phyloP scores from a whole-genome alignment of 2,329 filamentous ascomycete species.

The Fusarium piperis region DNA sequence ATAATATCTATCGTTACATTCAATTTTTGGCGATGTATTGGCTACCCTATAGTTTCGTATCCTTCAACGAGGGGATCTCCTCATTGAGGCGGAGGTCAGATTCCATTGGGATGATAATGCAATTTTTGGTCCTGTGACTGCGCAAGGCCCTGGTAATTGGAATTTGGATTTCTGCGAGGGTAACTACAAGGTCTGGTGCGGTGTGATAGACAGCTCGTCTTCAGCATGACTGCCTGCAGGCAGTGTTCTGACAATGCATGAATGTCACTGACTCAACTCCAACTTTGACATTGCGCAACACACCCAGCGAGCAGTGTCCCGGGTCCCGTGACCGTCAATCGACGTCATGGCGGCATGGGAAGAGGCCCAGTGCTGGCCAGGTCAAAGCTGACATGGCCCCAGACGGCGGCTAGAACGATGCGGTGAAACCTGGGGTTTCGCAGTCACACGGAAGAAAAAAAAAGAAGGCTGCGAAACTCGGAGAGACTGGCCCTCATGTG shows the following conservation, averaged over 20 bases:
- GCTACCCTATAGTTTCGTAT: constrained; percentile 14
- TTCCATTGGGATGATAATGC: constrained; percentile 6
- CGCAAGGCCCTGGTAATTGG: background rate
- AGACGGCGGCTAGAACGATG: constrained; percentile 31
- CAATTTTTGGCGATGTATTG: background rate
- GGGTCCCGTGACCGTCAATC: constrained; percentile 30
- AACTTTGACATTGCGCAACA: constrained; percentile 8
- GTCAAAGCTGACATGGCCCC: constrained; percentile 13
- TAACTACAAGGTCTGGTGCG: background rate
- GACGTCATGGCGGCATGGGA: constrained; percentile 32
- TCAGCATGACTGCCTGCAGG: background rate
- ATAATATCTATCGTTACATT: background rate
- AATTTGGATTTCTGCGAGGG: background rate
- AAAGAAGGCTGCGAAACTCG: constrained; percentile 7
- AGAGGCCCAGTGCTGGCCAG: constrained; percentile 5
- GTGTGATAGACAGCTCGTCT: background rate
- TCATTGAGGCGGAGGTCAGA: background rate
- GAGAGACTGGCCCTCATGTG: constrained; percentile 30
- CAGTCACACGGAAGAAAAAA: constrained; percentile 24
- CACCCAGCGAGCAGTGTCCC: constrained; percentile 12
- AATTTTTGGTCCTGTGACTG: background rate
- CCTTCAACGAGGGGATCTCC: background rate
- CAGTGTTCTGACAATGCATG: constrained; percentile 10
- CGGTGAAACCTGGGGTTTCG: constrained; percentile 38
- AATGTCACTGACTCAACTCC: constrained; percentile 1